Conservation (phyloP, 345 rosid genomes). For the Citrus trifoliata region DNA sequence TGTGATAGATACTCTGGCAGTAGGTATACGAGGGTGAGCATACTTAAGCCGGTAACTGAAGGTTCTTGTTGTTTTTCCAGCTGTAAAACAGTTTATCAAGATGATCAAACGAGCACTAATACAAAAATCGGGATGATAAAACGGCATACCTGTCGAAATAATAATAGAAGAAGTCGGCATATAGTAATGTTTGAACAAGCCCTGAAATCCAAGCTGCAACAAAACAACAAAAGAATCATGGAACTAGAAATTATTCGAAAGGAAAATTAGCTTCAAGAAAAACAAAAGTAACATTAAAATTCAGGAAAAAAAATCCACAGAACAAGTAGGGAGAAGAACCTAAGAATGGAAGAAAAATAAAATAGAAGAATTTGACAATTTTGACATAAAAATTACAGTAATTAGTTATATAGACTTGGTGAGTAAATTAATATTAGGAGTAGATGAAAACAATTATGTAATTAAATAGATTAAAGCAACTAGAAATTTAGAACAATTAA, state of each 20-base stretch:
- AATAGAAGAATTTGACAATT: too few species aligned
- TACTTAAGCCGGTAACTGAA: constrained; percentile 72
- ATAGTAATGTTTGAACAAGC: constrained; percentile 62
- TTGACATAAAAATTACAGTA: too few species aligned
- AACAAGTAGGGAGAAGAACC: background rate
- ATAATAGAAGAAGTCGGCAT: constrained; percentile 83
- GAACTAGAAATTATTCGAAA: background rate
- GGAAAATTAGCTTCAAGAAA: background rate
- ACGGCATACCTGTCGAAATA: constrained; percentile 59
- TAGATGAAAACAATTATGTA: too few species aligned
- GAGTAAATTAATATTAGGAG: too few species aligned
- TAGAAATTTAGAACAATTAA: too few species aligned
- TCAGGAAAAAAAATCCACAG: too few species aligned
- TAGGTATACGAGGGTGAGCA: too few species aligned
- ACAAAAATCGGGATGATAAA: too few species aligned
- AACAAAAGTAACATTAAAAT: too few species aligned
- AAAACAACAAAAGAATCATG: background rate
- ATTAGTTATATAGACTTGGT: too few species aligned
- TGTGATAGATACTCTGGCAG: background rate
- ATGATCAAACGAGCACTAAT: background rate
- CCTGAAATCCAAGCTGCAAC: constrained; percentile 86
- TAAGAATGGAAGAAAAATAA: too few species aligned
- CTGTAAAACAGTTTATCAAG: constrained; percentile 24
- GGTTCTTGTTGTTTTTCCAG: constrained; percentile 88
- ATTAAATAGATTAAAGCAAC: too few species aligned